A percentile compares a stretch with the other conserved stretches of the same genome.
These are phyloP conservation scores for Epichloe scottii DNA, from an alignment of 2,329 filamentous ascomycete genomes.

Conservation along the genomic window DNA sequence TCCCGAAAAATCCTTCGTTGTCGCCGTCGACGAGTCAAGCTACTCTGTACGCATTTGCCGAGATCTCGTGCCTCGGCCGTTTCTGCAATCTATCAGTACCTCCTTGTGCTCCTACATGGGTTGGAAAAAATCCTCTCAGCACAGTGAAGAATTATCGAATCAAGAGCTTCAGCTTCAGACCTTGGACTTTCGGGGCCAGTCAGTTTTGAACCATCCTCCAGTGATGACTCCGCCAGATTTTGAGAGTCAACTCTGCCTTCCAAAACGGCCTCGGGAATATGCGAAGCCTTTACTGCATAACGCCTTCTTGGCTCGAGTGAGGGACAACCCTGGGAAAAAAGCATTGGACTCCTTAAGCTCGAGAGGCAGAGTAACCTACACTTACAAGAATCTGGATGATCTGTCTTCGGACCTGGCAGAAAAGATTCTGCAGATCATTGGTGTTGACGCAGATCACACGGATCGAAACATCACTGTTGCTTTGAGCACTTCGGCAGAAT, in stretches of 20 bases:
- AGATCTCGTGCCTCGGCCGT: not conserved
- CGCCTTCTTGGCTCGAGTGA: not conserved
- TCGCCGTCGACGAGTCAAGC: not conserved
- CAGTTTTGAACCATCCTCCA: not conserved
- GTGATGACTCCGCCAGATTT: not conserved
- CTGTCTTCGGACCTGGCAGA: not conserved
- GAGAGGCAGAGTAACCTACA: not conserved
- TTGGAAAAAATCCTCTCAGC: not conserved
- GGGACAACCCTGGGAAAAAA: not conserved
- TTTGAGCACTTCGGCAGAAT: not conserved
- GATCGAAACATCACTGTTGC: not conserved
- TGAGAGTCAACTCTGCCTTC: not conserved
- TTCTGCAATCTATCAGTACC: not conserved
- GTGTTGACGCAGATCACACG: not conserved
- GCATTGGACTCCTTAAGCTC: not conserved
- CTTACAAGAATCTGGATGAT: not conserved
- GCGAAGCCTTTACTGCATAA: not conserved
- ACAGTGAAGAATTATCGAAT: not conserved
- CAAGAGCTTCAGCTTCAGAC: not conserved
- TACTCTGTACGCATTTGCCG: not conserved
- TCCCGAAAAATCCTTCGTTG: not conserved
- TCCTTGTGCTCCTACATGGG: not conserved
- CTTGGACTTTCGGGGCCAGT: not conserved
- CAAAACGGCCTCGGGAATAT: not conserved
- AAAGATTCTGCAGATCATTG: not conserved